Evolutionary conservation across 2,329 filamentous ascomycete genomes (phyloP).

Genomic region (Exophiala aquamarina): DNA sequence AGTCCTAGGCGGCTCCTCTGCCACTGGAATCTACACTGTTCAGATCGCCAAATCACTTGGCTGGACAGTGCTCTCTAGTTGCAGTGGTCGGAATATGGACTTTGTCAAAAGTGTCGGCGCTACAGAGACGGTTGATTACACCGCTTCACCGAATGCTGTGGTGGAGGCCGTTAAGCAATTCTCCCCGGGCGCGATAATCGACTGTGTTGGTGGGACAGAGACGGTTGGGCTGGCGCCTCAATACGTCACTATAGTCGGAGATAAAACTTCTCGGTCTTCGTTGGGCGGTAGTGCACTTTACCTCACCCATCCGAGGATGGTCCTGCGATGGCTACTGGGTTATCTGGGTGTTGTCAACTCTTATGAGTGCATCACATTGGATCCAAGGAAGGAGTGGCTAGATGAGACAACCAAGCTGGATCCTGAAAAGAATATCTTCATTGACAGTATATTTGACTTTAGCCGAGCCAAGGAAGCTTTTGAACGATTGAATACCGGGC

Average conservation of each 20-base stretch:
- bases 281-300: slow-evolving; percentile 35
- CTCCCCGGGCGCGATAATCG: slow-evolving; percentile 51
- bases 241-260: slow-evolving; percentile 50
- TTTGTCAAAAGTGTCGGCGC: slow-evolving; percentile 60
- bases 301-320: slow-evolving; percentile 24
- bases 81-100: slow-evolving; percentile 57
- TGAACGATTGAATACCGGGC: slow-evolving; percentile 57
- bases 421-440: slow-evolving; percentile 57
- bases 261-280: slow-evolving; percentile 55
- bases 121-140: slow-evolving; percentile 63
- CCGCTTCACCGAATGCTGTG: slow-evolving; percentile 43
- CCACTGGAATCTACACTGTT: slow-evolving; percentile 59
- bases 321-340: slow-evolving; percentile 42
- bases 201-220: slow-evolving; percentile 55
- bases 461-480: slow-evolving; percentile 59
- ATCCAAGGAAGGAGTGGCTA: slow-evolving; percentile 47
- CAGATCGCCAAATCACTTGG: slow-evolving; percentile 63
- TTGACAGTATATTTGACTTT: slow-evolving; percentile 58
- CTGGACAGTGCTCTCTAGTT: slow-evolving; percentile 59
- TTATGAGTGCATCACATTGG: slow-evolving; percentile 36
- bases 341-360: slow-evolving; percentile 51
- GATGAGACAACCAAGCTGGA: slow-evolving; percentile 54
- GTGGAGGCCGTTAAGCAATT: slow-evolving; percentile 48
- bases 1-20: slow-evolving; percentile 65
- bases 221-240: slow-evolving; percentile 56